Percentiles rank a stretch among this genome's conserved stretches.
phyloP scores from a whole-genome alignment of 2,329 filamentous ascomycete genomes.

The Beauveria varroae region DNA sequence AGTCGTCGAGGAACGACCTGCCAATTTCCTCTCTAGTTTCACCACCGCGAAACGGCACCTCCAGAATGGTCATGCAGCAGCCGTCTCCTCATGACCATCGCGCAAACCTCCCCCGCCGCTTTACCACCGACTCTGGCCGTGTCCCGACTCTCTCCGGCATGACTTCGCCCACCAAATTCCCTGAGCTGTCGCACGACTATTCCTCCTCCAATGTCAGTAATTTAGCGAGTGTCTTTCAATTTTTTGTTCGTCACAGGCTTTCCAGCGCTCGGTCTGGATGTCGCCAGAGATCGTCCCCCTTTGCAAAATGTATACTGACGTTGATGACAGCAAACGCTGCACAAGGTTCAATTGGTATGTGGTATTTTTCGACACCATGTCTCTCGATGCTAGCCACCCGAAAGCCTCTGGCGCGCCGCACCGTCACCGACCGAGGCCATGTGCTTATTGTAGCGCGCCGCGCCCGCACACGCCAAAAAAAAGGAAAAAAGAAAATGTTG shows the following conservation, averaged over 20 bases:
- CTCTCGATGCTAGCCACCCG: not conserved
- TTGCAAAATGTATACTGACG: not conserved
- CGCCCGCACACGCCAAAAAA: not conserved
- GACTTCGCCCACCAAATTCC: slow-evolving; percentile 40
- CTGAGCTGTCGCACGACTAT: slow-evolving; percentile 43
- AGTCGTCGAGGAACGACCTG: slow-evolving; percentile 69
- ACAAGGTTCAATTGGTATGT: slow-evolving; percentile 73
- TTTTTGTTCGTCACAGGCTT: not conserved
- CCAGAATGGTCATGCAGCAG: slow-evolving; percentile 51
- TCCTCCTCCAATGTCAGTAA: slow-evolving; percentile 28
- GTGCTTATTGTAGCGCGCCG: not conserved
- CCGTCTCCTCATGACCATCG: slow-evolving; percentile 56
- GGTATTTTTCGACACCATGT: slow-evolving; percentile 9
- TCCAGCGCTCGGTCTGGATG: not conserved
- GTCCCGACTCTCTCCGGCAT: slow-evolving; percentile 66
- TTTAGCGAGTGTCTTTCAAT: not conserved
- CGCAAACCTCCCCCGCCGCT: slow-evolving; percentile 76
- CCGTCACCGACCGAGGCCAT: not conserved
- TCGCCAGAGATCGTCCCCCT: not conserved
- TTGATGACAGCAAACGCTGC: slow-evolving; percentile 43
- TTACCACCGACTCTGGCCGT: slow-evolving; percentile 86
- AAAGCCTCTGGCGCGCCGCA: not conserved
- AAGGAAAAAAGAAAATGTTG: not conserved
- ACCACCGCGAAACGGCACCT: slow-evolving; percentile 58
- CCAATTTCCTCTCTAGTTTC: slow-evolving; percentile 68